Conservation (phyloP, 352 stramenopile genomes). For the Phytophthora syringae region DNA sequence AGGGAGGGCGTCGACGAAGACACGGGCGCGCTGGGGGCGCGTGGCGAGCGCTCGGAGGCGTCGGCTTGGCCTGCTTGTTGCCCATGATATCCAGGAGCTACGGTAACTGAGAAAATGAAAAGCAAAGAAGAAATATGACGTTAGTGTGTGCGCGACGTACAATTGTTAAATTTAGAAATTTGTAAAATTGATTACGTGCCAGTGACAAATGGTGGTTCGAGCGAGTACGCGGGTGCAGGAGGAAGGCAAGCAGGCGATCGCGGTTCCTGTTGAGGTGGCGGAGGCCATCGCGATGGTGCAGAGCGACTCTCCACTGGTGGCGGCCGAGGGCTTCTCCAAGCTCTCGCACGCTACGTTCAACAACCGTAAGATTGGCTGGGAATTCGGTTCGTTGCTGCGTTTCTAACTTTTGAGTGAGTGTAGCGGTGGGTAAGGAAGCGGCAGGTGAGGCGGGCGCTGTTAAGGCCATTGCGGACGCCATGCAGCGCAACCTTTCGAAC, state of each 20-base stretch:
- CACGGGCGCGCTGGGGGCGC: conserved; percentile 8
- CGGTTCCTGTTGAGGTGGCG: conserved; percentile 52
- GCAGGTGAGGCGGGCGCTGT: conserved; percentile 66
- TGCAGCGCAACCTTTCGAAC: conserved; percentile 71
- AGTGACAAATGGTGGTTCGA: conserved; percentile 40
- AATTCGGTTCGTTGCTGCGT: too few relatives aligned
- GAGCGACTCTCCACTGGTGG: conserved; percentile 60
- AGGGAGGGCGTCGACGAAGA: neutral
- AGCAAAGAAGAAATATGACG: too few relatives aligned
- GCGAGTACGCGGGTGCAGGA: conserved; percentile 60
- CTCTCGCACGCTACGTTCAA: conserved; percentile 83
- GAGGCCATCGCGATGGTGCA: conserved; percentile 67
- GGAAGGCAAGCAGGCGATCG: conserved; percentile 40
- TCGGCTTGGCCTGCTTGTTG: conserved; percentile 84
- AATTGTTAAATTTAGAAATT: too few relatives aligned
- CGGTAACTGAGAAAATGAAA: conserved; percentile 8
- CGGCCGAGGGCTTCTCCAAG: conserved; percentile 70
- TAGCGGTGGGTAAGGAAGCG: conserved; percentile 73
- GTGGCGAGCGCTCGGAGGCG: conserved; percentile 27
- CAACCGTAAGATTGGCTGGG: conserved; percentile 73
- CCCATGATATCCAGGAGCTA: conserved; percentile 52
- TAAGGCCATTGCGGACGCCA: conserved; percentile 61
- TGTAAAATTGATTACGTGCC: neutral
- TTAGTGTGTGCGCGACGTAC: too few relatives aligned
- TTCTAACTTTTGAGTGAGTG: too few relatives aligned